Evolutionary conservation across 257 asterid species (phyloP).

Genomic region (Solanum chaucha): DNA sequence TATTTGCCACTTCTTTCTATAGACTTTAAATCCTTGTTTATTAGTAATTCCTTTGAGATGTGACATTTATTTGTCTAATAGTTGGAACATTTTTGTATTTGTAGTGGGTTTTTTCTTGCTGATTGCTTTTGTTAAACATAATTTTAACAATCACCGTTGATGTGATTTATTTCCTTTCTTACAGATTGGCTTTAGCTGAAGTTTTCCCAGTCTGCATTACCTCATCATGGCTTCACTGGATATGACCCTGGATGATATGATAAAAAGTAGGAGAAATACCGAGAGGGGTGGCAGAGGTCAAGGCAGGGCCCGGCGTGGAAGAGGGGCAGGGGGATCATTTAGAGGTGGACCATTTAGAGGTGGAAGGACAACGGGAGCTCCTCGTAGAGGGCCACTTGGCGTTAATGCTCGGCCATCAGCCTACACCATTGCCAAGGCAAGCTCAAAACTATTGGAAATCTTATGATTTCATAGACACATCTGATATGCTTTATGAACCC

Average conservation of each 20-base stretch:
- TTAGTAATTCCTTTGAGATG: background rate
- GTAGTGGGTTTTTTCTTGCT: background rate
- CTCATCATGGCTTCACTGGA: conserved; percentile 71
- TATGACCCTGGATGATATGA: conserved; percentile 80
- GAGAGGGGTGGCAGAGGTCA: conserved; percentile 61
- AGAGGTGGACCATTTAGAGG: conserved; percentile 32
- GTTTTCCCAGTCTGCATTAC: background rate
- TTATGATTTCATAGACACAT: conserved; percentile 43
- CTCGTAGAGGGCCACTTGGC: conserved; percentile 69
- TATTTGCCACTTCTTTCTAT: background rate
- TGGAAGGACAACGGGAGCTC: conserved; percentile 47
- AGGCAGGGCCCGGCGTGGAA: conserved; percentile 58
- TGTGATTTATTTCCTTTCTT: background rate
- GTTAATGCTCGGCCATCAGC: conserved; percentile 60
- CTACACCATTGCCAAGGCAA: conserved; percentile 87
- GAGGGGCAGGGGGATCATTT: conserved; percentile 52
- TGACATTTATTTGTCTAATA: background rate
- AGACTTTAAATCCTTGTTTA: background rate
- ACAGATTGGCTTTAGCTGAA: conserved; percentile 12
- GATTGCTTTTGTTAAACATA: background rate
- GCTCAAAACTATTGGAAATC: conserved; percentile 66
- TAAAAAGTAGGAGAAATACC: conserved; percentile 53
- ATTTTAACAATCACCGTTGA: background rate
- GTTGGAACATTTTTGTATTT: background rate
- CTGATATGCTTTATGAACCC: conserved; percentile 39